phyloP scores from a whole-genome alignment of 352 stramenopile genomes.

The Pythium graminicola region DNA sequence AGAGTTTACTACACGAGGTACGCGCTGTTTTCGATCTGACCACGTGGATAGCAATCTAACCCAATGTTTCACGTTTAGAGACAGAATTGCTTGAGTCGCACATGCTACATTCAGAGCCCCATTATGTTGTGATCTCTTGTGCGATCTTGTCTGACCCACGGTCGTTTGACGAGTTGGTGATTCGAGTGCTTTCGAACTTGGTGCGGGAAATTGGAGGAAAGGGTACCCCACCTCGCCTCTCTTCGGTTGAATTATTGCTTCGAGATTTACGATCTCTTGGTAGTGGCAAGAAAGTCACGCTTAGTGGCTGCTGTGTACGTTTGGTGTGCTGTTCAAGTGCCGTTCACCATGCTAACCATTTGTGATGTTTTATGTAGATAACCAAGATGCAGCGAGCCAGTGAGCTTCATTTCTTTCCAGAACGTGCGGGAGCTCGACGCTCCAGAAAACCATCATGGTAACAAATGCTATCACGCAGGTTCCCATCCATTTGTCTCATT shows the following conservation, averaged over 20 bases:
- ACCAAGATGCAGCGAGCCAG: constrained; percentile 14
- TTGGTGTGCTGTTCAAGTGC: background rate
- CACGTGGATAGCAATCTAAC: background rate
- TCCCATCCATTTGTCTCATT: background rate
- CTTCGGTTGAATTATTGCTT: constrained; percentile 41
- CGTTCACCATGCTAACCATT: background rate
- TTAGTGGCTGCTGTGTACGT: constrained; percentile 61
- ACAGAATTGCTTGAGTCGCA: constrained; percentile 42
- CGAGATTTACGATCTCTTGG: constrained; percentile 38
- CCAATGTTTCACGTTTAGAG: constrained; percentile 27
- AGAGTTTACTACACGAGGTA: constrained; percentile 17
- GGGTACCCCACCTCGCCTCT: constrained; percentile 47
- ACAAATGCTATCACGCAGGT: background rate
- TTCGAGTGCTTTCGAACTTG: constrained; percentile 53
- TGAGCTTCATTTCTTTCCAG: constrained; percentile 23
- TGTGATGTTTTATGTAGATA: constrained; percentile 8
- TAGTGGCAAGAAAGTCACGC: constrained; percentile 61
- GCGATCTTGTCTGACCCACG: constrained; percentile 37
- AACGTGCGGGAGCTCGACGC: background rate
- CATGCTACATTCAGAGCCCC: constrained; percentile 16
- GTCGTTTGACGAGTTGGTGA: constrained; percentile 62
- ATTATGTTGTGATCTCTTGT: constrained; percentile 33
- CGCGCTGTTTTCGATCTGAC: background rate
- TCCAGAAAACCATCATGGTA: background rate
- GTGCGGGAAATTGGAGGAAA: constrained; percentile 50